A percentile compares a stretch with the other conserved stretches of the same genome.
Conservation (phyloP, 352 stramenopile genomes). For the Phytophthora lateralis region DNA sequence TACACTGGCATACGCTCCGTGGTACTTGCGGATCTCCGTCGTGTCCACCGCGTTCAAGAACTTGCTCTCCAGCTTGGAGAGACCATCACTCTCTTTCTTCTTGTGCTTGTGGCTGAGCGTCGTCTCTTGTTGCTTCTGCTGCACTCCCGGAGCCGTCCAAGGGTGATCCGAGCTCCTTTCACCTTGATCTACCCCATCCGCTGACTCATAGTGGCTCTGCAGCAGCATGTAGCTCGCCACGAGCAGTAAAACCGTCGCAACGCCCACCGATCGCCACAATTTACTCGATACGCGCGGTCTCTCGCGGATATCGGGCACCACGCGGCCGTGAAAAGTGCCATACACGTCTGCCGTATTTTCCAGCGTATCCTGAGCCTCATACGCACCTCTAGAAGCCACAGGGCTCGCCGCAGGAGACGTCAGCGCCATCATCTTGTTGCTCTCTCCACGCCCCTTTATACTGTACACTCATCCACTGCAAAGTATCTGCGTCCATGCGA, state of each 20-base stretch:
- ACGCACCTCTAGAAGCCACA: background rate
- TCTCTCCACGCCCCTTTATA: constrained; percentile 9
- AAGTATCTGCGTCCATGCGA: background rate
- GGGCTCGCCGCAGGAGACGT: constrained; percentile 12
- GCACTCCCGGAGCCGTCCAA: background rate
- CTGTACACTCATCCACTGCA: constrained; percentile 27
- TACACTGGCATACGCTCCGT: constrained; percentile 39
- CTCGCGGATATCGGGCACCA: constrained; percentile 15
- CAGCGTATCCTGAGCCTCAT: constrained; percentile 14
- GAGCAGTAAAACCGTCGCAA: constrained; percentile 23
- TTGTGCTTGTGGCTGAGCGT: constrained; percentile 26
- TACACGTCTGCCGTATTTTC: constrained; percentile 14
- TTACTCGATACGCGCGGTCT: constrained; percentile 5
- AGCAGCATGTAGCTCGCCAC: constrained; percentile 31
- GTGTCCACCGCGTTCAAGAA: constrained; percentile 35
- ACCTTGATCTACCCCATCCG: background rate
- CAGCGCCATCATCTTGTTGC: constrained; percentile 25
- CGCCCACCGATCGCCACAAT: constrained; percentile 20
- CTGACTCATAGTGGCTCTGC: constrained; percentile 19
- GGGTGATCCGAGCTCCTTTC: background rate
- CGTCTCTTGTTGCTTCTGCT: constrained; percentile 2
- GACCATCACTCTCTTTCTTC: constrained; percentile 21
- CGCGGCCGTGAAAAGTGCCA: constrained; percentile 22
- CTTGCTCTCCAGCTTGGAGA: constrained; percentile 28
- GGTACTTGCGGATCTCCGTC: constrained; percentile 31